Conservation (phyloP, 768 basidiomycete genomes). For the Rhodosporidiobolus odoratus region DNA sequence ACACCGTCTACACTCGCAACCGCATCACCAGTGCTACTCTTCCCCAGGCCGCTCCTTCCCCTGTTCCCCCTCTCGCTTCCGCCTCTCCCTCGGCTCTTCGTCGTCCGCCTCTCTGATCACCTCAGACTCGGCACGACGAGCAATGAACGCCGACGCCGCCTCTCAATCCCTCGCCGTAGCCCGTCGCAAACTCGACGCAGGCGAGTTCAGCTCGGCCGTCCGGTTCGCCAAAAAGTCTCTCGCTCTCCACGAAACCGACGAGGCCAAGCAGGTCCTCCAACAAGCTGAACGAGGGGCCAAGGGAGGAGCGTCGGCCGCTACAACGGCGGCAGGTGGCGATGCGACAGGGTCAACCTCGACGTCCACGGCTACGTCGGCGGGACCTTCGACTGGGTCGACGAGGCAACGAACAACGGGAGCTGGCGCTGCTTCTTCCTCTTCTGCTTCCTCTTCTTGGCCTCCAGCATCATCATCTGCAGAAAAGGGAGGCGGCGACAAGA, state of each 20-base stretch:
- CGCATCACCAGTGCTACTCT: too few species aligned
- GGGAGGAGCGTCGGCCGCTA: not conserved
- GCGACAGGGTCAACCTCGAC: conserved; percentile 51
- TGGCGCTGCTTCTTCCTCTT: not conserved
- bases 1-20: too few species aligned
- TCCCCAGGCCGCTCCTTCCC: not conserved
- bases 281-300: conserved; percentile 41
- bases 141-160: conserved; percentile 26
- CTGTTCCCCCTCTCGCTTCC: not conserved
- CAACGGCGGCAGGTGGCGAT: not conserved
- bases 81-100: not conserved
- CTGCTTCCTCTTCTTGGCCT: not conserved
- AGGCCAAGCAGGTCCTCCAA: conserved; percentile 67
- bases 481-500: conserved; percentile 52
- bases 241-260: conserved; percentile 69
- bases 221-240: conserved; percentile 88
- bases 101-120: not conserved
- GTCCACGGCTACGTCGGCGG: conserved; percentile 54
- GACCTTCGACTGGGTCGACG: conserved; percentile 59
- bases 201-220: conserved; percentile 69
- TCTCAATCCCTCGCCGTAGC: conserved; percentile 65
- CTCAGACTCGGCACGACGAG: not conserved
- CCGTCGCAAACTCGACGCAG: conserved; percentile 58
- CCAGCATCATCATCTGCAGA: not conserved
- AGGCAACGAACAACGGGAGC: not conserved